Evolutionary conservation across 1,284 basidiomycete species (phyloP).

Genomic region (Gomphus sp.): DNA sequence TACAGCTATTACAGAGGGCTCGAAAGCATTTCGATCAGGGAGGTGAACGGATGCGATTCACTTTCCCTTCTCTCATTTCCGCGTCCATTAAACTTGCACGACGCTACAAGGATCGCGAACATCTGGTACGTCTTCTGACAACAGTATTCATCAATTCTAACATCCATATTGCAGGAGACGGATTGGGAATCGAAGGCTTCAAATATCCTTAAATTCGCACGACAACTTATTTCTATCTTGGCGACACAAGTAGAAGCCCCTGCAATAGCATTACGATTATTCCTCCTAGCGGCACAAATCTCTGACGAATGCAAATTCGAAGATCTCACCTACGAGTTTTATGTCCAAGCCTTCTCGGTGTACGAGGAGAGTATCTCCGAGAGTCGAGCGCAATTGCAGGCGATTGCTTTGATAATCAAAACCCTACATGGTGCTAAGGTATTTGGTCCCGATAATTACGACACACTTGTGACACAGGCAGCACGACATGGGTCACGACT

Average conservation of each 20-base stretch:
- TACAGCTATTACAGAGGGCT: conserved; percentile 79
- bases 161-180: conserved; percentile 41
- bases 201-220: conserved; percentile 83
- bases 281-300: conserved; percentile 89
- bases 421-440: conserved; percentile 78
- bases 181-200: conserved; percentile 81
- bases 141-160: background rate
- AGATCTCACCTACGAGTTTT: conserved; percentile 91
- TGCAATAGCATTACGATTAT: conserved; percentile 80
- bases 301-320: conserved; percentile 90
- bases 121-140: conserved; percentile 33
- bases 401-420: conserved; percentile 87
- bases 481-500: conserved; percentile 90
- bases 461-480: conserved; percentile 92
- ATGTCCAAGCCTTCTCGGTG: conserved; percentile 91
- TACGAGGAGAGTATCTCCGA: conserved; percentile 95
- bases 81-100: conserved; percentile 84
- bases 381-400: conserved; percentile 84
- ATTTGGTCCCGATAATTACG: conserved; percentile 88
- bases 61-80: conserved; percentile 89
- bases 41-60: conserved; percentile 90
- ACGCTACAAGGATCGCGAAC: conserved; percentile 73
- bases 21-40: conserved; percentile 81
- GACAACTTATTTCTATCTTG: conserved; percentile 84
- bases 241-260: conserved; percentile 89